Conservation (phyloP, 164 flowering plant genomes). For the Vitis riparia region DNA sequence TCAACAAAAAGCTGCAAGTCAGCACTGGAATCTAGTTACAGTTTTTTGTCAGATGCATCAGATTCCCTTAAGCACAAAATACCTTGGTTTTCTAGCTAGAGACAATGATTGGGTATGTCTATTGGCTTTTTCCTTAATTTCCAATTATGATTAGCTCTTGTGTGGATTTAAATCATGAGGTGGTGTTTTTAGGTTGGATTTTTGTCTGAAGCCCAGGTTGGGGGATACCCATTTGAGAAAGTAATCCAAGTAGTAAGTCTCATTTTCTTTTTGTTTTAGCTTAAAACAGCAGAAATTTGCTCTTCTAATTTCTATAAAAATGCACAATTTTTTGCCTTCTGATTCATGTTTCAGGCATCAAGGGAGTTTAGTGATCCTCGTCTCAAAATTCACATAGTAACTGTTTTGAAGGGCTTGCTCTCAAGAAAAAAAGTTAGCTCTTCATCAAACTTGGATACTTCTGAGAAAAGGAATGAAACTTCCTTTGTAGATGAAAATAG, state of each 20-base stretch:
- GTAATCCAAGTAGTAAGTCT: slow-evolving; percentile 71
- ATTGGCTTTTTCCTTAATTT: slow-evolving; percentile 4
- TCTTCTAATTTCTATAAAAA: not conserved
- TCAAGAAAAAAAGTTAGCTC: slow-evolving; percentile 50
- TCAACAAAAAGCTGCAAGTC: slow-evolving; percentile 82
- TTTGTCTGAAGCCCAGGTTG: slow-evolving; percentile 88
- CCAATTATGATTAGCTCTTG: slow-evolving; percentile 4
- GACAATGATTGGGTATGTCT: slow-evolving; percentile 95
- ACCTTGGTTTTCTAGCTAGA: slow-evolving; percentile 80
- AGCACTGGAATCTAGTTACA: slow-evolving; percentile 84
- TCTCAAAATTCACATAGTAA: slow-evolving; percentile 71
- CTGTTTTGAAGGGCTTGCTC: slow-evolving; percentile 82
- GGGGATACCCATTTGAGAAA: slow-evolving; percentile 68
- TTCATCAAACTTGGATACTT: slow-evolving; percentile 36
- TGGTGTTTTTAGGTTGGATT: slow-evolving; percentile 70
- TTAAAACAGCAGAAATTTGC: not conserved
- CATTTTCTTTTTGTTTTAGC: slow-evolving; percentile 5
- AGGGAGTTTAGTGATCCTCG: slow-evolving; percentile 84
- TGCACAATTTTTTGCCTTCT: slow-evolving; percentile 4
- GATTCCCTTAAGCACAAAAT: slow-evolving; percentile 83
- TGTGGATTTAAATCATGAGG: slow-evolving; percentile 3
- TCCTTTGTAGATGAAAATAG: slow-evolving; percentile 34
- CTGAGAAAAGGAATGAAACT: slow-evolving; percentile 33
- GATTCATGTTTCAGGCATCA: slow-evolving; percentile 59
- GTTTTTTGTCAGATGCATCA: slow-evolving; percentile 85